Evolutionary conservation across 2,329 filamentous ascomycete genomes (phyloP), one percentile per base, ranked within the genome.

Genomic region (Rhinocladiella mackenziei): DNA sequence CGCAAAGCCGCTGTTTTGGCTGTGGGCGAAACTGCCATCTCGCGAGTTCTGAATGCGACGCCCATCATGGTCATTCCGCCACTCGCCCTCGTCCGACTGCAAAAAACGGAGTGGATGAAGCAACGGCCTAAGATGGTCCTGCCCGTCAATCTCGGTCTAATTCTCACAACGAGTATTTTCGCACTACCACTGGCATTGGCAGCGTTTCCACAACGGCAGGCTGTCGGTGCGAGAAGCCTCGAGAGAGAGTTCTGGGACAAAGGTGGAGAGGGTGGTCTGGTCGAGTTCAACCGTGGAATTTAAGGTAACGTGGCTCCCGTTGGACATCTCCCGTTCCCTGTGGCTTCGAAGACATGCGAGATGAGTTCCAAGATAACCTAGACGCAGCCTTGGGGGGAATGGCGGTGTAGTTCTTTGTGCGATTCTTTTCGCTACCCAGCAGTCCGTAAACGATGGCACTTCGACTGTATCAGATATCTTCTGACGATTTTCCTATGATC

Each of bases 41-140:
- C 86, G 56, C 81, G 92, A 48, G 89, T 97, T 48, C 75, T 97
- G 59, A 98, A 97, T 67, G 86, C 88, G 49, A 94, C 86, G 9
- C 92, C 92, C 8, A 92, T 98, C 70, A 98, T 98, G 92, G 89
- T 94, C 10, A 74, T 98, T 33, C 92, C 92, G 30, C 88, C 92
- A 15, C 72, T 98, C 62, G 70, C 94, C 17, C 76, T 98, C 42
- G 85, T 97, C 39, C 76, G 81, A 56, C 72, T 98, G 58, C 89
- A 98, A 74, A 78, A 82, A 66, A 86, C 81, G 39, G 75, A 83
- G 48, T 97, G 88, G 88, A 68, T 97, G 58, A 81, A 81, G 69
- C 73, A 74, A 51, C 78, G 86, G 54, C 92, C 91, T 5, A 75
- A 82, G 47, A 73, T 89, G 66, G 84, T 87, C 8, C 71, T 85